These are phyloP conservation scores for Euphorbia corollata DNA, from an alignment of 441 rosid species.

Conservation along the genomic window DNA sequence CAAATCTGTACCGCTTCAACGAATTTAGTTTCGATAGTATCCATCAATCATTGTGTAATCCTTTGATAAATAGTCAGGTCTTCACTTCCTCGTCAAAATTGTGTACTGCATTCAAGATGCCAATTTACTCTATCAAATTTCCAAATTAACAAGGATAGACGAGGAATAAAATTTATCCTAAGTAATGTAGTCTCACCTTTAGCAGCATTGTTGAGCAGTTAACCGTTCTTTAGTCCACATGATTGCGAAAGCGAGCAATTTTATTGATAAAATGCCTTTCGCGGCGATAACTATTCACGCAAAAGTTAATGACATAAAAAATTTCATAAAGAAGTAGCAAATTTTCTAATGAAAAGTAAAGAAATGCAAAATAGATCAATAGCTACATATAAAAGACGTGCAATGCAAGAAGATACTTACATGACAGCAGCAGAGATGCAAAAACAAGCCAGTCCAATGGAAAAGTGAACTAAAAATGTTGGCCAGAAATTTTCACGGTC, in stretches of 20 bases:
- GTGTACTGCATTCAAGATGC: conserved; percentile 6
- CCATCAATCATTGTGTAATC: not conserved
- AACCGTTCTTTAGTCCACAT: conserved; percentile 35
- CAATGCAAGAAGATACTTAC: conserved; percentile 40
- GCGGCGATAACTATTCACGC: conserved; percentile 45
- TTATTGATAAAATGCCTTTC: conserved; percentile 63
- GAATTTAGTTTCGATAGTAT: not conserved
- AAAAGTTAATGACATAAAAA: not conserved
- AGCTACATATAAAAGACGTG: conserved; percentile 2
- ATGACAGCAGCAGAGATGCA: conserved; percentile 54
- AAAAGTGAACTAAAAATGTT: conserved; percentile 57
- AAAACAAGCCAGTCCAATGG: conserved; percentile 57
- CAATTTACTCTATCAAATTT: not conserved
- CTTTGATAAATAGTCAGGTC: not conserved
- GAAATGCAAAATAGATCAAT: not conserved
- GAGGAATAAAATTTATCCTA: not conserved
- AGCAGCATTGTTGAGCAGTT: conserved; percentile 6
- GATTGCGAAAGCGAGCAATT: conserved; percentile 55
- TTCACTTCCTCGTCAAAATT: conserved; percentile 1
- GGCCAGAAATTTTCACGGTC: conserved; percentile 59
- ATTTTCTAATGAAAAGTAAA: not conserved
- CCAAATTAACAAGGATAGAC: not conserved
- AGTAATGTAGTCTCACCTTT: conserved; percentile 18
- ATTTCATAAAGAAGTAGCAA: not conserved
- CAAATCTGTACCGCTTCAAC: not conserved